These are phyloP conservation scores for Chlorella sp. DNA, from an alignment of 139 green algal genomes.

Conservation along the genomic window DNA sequence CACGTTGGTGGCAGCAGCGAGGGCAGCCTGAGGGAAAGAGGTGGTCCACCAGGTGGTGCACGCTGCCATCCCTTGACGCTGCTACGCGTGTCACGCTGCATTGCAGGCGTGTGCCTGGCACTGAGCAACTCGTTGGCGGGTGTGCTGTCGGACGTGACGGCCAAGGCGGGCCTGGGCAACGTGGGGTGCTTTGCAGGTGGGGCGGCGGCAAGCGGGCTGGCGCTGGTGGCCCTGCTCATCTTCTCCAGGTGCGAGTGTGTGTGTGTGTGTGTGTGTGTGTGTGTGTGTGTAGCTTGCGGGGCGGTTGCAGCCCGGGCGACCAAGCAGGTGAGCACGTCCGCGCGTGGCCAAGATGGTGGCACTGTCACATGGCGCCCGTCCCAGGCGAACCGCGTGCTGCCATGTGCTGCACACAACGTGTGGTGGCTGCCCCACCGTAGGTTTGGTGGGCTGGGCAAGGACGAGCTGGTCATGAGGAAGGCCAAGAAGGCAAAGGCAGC, in stretches of 20 bases:
- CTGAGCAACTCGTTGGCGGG: slow-evolving; percentile 65
- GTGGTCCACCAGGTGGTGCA: too few relatives aligned
- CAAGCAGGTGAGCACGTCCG: too few relatives aligned
- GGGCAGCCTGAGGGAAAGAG: too few relatives aligned
- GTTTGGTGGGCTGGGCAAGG: slow-evolving; percentile 54
- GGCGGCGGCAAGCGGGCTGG: slow-evolving; percentile 38
- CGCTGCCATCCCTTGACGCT: too few relatives aligned
- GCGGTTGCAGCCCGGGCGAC: too few relatives aligned
- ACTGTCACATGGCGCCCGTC: not conserved
- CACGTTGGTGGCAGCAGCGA: not conserved
- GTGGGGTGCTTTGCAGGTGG: slow-evolving; percentile 73
- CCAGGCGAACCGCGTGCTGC: not conserved
- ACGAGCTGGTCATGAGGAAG: slow-evolving; percentile 35
- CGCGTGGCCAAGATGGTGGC: not conserved
- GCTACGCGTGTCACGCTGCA: too few relatives aligned
- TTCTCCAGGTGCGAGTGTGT: slow-evolving; percentile 33
- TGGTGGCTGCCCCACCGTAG: not conserved
- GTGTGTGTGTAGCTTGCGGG: too few relatives aligned
- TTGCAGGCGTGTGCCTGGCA: slow-evolving; percentile 61
- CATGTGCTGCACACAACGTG: not conserved
- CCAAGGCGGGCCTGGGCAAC: slow-evolving; percentile 42
- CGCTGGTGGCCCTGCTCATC: slow-evolving; percentile 40
- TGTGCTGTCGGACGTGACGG: slow-evolving; percentile 53
- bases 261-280: too few relatives aligned
- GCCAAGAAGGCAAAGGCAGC: slow-evolving; percentile 11